A percentile compares a stretch with the other conserved stretches of the same genome.
phyloP scores from a whole-genome alignment of 148 eudicot species.

The Oxyria digyna region DNA sequence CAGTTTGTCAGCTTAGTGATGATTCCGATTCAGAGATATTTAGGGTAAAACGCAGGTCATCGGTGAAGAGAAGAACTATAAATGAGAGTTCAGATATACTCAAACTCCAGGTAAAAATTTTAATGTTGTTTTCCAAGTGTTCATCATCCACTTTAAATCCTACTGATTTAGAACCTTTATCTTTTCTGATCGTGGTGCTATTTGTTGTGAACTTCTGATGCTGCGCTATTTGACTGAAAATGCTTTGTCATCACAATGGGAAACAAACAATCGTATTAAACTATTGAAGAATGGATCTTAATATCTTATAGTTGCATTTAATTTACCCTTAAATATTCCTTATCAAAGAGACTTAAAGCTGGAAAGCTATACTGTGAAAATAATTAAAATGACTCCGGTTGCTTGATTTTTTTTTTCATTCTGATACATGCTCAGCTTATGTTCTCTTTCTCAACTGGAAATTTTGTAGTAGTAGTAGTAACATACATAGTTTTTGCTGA shows the following conservation, averaged over 20 bases:
- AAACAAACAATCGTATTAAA: background rate
- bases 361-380: background rate
- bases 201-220: background rate
- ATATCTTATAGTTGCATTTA: background rate
- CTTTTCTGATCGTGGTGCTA: background rate
- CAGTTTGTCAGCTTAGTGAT: conserved; percentile 39
- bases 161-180: background rate
- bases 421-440: background rate
- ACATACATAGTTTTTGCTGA: background rate
- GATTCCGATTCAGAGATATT: conserved; percentile 89
- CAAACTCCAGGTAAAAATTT: conserved; percentile 39
- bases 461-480: too few relatives aligned
- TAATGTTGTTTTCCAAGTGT: background rate
- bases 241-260: background rate
- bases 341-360: background rate
- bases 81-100: conserved; percentile 15
- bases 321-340: background rate
- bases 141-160: background rate
- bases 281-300: background rate
- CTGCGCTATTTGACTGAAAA: background rate
- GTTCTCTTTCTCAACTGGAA: background rate
- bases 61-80: conserved; percentile 27
- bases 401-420: background rate
- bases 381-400: background rate
- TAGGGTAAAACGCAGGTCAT: conserved; percentile 77